A percentile compares a stretch with the other conserved stretches of the same genome.
Evolutionary conservation across 202 grass and related monocot genomes (phyloP).

Genomic region (Panicum hallii): DNA sequence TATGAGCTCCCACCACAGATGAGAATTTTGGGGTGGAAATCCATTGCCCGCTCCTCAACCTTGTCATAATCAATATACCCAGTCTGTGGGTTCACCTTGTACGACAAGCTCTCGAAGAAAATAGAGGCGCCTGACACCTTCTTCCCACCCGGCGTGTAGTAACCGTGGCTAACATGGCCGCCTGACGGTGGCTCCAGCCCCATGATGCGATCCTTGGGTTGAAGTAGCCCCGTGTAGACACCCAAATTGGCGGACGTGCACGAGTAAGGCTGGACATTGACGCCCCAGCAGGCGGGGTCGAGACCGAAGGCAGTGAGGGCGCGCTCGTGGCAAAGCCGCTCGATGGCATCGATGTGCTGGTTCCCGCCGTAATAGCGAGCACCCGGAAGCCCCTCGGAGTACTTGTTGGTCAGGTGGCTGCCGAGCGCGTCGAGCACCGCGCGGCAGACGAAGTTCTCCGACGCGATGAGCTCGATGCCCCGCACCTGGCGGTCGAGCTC

Average conservation of each 20-base stretch:
- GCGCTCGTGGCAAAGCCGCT: constrained; percentile 75
- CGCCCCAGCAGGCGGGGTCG: constrained; percentile 80
- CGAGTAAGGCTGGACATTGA: constrained; percentile 93
- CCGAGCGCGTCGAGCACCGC: constrained; percentile 92
- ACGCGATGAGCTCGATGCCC: constrained; percentile 94
- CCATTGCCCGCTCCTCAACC: constrained; percentile 83
- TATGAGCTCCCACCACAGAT: constrained; percentile 98
- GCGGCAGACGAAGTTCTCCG: constrained; percentile 96
- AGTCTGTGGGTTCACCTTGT: constrained; percentile 94
- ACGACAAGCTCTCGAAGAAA: constrained; percentile 96
- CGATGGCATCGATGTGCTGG: constrained; percentile 92
- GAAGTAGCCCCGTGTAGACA: constrained; percentile 89
- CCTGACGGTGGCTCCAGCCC: constrained; percentile 90
- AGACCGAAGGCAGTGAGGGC: constrained; percentile 76
- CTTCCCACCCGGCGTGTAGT: constrained; percentile 85
- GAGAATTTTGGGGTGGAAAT: constrained; percentile 96
- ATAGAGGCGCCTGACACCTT: constrained; percentile 96
- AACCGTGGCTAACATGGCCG: constrained; percentile 97
- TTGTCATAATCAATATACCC: constrained; percentile 96
- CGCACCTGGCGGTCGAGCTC: constrained; percentile 84
- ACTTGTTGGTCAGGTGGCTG: constrained; percentile 98
- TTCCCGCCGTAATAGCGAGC: constrained; percentile 92
- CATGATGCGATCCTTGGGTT: constrained; percentile 94
- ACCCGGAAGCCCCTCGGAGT: constrained; percentile 84
- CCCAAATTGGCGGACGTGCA: constrained; percentile 97